phyloP scores from a whole-genome alignment of 2,329 filamentous ascomycete genomes.

The Cladophialophora psammophila region DNA sequence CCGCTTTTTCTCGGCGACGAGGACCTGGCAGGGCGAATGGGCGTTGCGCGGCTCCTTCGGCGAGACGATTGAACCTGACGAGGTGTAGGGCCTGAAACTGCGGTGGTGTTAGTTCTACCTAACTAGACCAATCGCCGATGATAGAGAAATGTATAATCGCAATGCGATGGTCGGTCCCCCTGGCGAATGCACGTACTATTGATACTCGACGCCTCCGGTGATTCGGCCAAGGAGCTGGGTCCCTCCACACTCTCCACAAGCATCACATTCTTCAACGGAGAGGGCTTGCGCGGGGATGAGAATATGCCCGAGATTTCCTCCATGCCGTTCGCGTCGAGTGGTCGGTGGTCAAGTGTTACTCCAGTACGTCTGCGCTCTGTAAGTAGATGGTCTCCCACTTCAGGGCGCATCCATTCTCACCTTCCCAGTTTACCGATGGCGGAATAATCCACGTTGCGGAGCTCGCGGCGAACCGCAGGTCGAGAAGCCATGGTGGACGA shows the following conservation, averaged over 20 bases:
- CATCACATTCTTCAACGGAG: conserved; percentile 47
- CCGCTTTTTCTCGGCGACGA: conserved; percentile 56
- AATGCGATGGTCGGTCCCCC: neutral
- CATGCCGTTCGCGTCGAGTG: conserved; percentile 90
- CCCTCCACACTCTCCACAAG: conserved; percentile 38
- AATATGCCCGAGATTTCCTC: conserved; percentile 87
- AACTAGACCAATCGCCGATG: neutral
- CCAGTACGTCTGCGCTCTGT: conserved; percentile 79
- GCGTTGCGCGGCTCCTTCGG: conserved; percentile 46
- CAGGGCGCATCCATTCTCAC: conserved; percentile 40
- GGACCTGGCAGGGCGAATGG: conserved; percentile 51
- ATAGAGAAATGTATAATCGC: neutral
- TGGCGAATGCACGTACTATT: conserved; percentile 59
- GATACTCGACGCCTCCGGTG: conserved; percentile 69
- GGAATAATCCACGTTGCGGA: conserved; percentile 55
- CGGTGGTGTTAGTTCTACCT: neutral
- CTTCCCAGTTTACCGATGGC: conserved; percentile 57
- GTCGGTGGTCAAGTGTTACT: conserved; percentile 78
- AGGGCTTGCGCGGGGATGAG: conserved; percentile 78
- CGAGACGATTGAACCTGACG: conserved; percentile 49
- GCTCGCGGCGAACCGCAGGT: conserved; percentile 44
- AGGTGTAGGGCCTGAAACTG: conserved; percentile 44
- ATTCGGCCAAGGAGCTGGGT: conserved; percentile 58
- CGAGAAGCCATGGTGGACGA: conserved; percentile 33
- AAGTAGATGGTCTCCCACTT: conserved; percentile 26